A percentile compares a stretch with the other conserved stretches of the same genome.
Evolutionary conservation across 192 early-diverging fungal species (phyloP).

Genomic region (Thamnidium elegans): DNA sequence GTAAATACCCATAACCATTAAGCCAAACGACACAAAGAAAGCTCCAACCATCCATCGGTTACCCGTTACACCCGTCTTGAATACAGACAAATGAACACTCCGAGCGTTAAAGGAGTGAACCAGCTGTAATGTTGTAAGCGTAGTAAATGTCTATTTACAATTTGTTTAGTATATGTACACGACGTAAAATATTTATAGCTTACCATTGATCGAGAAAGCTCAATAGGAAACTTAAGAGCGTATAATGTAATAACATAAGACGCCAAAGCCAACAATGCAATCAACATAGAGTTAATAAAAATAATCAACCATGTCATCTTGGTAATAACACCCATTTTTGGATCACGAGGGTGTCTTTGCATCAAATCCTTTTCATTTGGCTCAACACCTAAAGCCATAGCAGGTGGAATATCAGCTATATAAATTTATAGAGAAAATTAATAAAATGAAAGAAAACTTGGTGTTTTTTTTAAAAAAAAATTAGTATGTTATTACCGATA

Average conservation of each 20-base stretch:
- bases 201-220: constrained; percentile 49
- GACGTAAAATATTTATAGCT: not conserved
- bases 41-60: constrained; percentile 83
- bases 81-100: constrained; percentile 67
- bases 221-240: constrained; percentile 31
- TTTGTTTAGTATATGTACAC: not conserved
- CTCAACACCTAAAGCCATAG: constrained; percentile 91
- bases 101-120: constrained; percentile 84
- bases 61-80: constrained; percentile 68
- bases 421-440: not conserved
- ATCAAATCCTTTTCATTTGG: constrained; percentile 84
- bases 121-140: constrained; percentile 85
- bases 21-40: constrained; percentile 64
- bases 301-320: constrained; percentile 60
- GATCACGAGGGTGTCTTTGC: constrained; percentile 77
- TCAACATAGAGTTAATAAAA: constrained; percentile 68
- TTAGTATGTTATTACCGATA: constrained; percentile 47
- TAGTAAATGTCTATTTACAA: constrained; percentile 61
- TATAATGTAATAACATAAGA: constrained; percentile 58
- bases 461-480: no score
- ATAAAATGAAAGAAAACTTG: not conserved
- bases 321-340: constrained; percentile 71
- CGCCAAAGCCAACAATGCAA: constrained; percentile 62
- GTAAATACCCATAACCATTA: constrained; percentile 80
- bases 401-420: constrained; percentile 90